Evolutionary conservation across 805 yeast species (phyloP).

Genomic region (Spathaspora gorwiae): DNA sequence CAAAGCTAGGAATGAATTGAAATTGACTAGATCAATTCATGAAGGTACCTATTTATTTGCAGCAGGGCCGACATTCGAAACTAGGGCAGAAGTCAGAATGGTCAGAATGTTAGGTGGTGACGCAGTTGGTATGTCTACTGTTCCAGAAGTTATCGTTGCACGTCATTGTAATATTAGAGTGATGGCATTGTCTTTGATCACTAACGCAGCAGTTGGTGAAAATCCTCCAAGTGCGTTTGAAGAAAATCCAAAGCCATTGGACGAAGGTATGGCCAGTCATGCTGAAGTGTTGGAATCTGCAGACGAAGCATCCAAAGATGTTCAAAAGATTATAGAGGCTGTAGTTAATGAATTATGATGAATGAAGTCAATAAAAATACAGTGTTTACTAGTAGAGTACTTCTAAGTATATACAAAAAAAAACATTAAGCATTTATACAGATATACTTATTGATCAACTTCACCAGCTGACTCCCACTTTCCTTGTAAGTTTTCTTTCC

Average conservation of each 20-base stretch:
- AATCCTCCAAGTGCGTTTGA: slow-evolving; percentile 65
- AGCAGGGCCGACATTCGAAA: slow-evolving; percentile 92
- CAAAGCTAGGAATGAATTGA: slow-evolving; percentile 43
- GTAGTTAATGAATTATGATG: slow-evolving; percentile 44
- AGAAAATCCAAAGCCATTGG: slow-evolving; percentile 47
- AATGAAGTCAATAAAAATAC: background rate
- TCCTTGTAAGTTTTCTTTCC: slow-evolving; percentile 93
- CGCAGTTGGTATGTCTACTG: slow-evolving; percentile 97
- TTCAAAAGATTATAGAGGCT: slow-evolving; percentile 62
- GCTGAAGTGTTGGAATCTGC: slow-evolving; percentile 89
- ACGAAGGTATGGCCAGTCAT: slow-evolving; percentile 81
- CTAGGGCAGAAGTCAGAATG: slow-evolving; percentile 85
- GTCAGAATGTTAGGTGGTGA: slow-evolving; percentile 76
- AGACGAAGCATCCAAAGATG: slow-evolving; percentile 73
- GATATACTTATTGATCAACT: slow-evolving; percentile 61
- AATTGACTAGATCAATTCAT: slow-evolving; percentile 58
- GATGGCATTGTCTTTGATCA: slow-evolving; percentile 79
- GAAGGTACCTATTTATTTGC: slow-evolving; percentile 87
- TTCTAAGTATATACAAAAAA: background rate
- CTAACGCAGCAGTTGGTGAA: slow-evolving; percentile 73
- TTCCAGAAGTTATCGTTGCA: slow-evolving; percentile 91
- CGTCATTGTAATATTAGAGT: slow-evolving; percentile 82
- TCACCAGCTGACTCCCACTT: slow-evolving; percentile 98
- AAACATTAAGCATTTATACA: background rate
- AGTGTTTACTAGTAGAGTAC: background rate